Percentiles rank a stretch among this genome's conserved stretches.
phyloP scores from a whole-genome alignment of 306 rosid genomes.

The Astragalus glycyphyllos region DNA sequence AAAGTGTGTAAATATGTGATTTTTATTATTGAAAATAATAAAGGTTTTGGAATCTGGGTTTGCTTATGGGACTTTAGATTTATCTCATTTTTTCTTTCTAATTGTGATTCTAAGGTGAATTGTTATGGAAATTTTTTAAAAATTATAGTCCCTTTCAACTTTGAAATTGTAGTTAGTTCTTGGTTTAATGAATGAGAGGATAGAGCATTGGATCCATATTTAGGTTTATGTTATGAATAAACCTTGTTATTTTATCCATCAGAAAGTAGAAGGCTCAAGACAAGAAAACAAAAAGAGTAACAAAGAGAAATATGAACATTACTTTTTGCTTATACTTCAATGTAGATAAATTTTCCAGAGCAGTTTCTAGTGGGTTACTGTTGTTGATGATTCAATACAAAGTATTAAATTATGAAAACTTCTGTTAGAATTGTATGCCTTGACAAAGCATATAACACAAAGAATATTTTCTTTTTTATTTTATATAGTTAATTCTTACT shows the following conservation, averaged over 20 bases:
- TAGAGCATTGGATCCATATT: slow-evolving; percentile 33
- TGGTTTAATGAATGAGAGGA: slow-evolving; percentile 36
- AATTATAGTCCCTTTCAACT: slow-evolving; percentile 34
- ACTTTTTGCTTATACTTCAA: slow-evolving; percentile 28
- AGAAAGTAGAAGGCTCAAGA: slow-evolving; percentile 23
- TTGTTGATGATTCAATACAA: slow-evolving; percentile 34
- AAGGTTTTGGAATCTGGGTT: slow-evolving; percentile 56
- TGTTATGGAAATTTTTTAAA: slow-evolving; percentile 21
- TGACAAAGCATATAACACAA: slow-evolving; percentile 23
- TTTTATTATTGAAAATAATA: slow-evolving; percentile 12
- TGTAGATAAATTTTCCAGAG: slow-evolving; percentile 14
- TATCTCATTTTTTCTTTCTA: slow-evolving; percentile 33
- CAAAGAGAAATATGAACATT: slow-evolving; percentile 33
- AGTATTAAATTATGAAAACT: slow-evolving; percentile 19
- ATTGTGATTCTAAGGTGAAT: slow-evolving; percentile 15
- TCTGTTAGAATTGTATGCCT: slow-evolving; percentile 39
- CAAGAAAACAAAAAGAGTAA: slow-evolving; percentile 37
- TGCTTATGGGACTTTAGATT: slow-evolving; percentile 35
- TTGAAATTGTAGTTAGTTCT: slow-evolving; percentile 27
- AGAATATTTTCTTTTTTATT: slow-evolving; percentile 25
- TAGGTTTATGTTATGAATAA: slow-evolving; percentile 30
- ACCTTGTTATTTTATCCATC: slow-evolving; percentile 9
- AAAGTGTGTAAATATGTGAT: slow-evolving; percentile 33
- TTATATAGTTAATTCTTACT: slow-evolving; percentile 7
- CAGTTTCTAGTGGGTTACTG: slow-evolving; percentile 17